Percentiles rank a stretch among this genome's conserved stretches.
These are phyloP conservation scores for Boletellus ananas DNA, from an alignment of 768 basidiomycete genomes.

Conservation along the genomic window DNA sequence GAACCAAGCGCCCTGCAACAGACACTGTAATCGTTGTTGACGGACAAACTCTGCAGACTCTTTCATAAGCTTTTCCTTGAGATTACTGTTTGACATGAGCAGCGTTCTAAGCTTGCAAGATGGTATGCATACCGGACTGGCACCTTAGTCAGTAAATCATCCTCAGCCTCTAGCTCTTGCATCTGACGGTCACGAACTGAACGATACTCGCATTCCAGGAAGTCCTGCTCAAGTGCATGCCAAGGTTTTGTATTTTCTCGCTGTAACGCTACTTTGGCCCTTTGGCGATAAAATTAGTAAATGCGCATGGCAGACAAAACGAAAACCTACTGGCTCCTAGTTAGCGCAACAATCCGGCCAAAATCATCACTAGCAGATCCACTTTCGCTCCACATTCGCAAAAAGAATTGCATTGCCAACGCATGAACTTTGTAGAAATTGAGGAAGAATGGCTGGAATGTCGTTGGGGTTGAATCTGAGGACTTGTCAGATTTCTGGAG, in stretches of 20 bases:
- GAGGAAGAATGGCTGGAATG: constrained; percentile 84
- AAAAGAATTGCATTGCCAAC: constrained; percentile 79
- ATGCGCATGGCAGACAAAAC: neutral
- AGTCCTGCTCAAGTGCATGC: constrained; percentile 81
- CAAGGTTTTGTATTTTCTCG: constrained; percentile 72
- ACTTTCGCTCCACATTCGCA: constrained; percentile 92
- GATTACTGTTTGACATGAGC: constrained; percentile 49
- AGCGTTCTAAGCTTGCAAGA: neutral
- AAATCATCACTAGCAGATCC: constrained; percentile 76
- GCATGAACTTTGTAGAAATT: constrained; percentile 79
- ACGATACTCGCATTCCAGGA: constrained; percentile 78
- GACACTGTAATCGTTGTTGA: constrained; percentile 83
- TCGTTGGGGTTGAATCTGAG: constrained; percentile 69
- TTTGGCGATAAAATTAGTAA: constrained; percentile 28
- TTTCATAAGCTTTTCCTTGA: constrained; percentile 81
- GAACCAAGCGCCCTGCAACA: constrained; percentile 92
- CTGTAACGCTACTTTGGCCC: constrained; percentile 72
- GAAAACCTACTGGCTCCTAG: constrained; percentile 74
- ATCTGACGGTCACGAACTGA: constrained; percentile 85
- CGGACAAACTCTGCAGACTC: constrained; percentile 89
- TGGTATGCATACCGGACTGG: constrained; percentile 65
- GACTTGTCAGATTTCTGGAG: constrained; percentile 1
- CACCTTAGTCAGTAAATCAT: constrained; percentile 80
- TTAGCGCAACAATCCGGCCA: constrained; percentile 69
- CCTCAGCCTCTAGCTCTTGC: constrained; percentile 85